Evolutionary conservation across 345 rosid genomes (phyloP), one percentile per base, ranked within the genome.

Genomic region (Schrenkiella parvula): DNA sequence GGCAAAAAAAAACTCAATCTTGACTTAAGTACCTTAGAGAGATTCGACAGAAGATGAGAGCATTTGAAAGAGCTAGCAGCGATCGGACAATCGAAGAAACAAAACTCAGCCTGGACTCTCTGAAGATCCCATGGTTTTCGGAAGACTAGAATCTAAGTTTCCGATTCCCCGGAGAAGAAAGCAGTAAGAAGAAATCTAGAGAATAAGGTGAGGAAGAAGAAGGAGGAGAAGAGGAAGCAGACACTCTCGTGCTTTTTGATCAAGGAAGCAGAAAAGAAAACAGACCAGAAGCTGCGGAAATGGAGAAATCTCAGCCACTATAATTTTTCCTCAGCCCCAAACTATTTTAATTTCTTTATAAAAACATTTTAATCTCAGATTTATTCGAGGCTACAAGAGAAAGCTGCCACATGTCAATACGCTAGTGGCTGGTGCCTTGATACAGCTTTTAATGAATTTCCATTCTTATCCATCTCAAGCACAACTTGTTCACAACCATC

Each of bases 241-340:
- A 12, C 29, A 57, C 44, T 54, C 52, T 19, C 31, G 26, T 4
- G 46, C 7, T 44, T 53, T 44, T n/a, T 70, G 66, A 42, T 62
- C 59, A 76, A 48, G 13, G 43, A 8, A 67, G 52, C 54, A 62
- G 3, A 37, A 47, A 58, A 59, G 50, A 60, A 47, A 58, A 59
- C 41, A 60, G 13, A 61, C 61, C 42, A 62, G 64, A 50, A 59
- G 47, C 73, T 67, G 53, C n/a, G 12, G 38, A 67, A 12, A 43
- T 53, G 66, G 80, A 66, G 29, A 69, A 76, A 70, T n/a, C 79
- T 76, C 79, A 70, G 79, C 79, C 79, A 76, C 79, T 69, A 70
- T 35, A 7, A 32, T 44, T 50, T 4, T 6, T 21, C 62, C 8
- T 0, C 10, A 6, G 17, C 15, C 39, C 38, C 17, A 52, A 66